Percentiles rank a stretch among this genome's conserved stretches.
Evolutionary conservation across 441 rosid species (phyloP).

Genomic region (Gossypium davidsonii): DNA sequence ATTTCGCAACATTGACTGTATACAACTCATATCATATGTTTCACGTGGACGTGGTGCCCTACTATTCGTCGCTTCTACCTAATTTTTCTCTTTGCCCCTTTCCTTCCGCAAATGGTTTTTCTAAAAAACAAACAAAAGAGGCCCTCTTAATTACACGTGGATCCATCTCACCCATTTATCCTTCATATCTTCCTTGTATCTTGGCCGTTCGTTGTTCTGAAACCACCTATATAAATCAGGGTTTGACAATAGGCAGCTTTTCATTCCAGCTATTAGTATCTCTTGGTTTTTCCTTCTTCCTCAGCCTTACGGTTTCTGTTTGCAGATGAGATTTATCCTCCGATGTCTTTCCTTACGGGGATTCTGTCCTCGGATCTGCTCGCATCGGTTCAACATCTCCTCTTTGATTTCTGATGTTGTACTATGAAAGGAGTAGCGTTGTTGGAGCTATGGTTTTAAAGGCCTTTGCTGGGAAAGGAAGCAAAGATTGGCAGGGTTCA

Average conservation of each 20-base stretch:
- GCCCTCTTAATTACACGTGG: slow-evolving; percentile 13
- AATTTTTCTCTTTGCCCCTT: background rate
- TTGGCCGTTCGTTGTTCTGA: slow-evolving; percentile 26
- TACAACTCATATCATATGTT: background rate
- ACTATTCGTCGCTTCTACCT: background rate
- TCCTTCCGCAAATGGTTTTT: background rate
- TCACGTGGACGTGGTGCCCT: background rate
- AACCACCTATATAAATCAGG: background rate
- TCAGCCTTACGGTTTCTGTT: background rate
- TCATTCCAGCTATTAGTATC: background rate
- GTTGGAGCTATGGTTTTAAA: background rate
- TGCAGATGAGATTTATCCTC: background rate
- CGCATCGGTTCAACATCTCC: slow-evolving; percentile 12
- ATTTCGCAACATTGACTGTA: background rate
- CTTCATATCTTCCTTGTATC: background rate
- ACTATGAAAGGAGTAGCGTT: slow-evolving; percentile 4
- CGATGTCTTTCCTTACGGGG: background rate
- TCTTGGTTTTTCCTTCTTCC: accelerated
- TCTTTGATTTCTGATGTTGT: background rate
- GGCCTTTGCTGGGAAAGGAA: background rate
- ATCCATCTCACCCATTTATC: slow-evolving; percentile 7
- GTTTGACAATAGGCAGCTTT: accelerated
- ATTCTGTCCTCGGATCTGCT: background rate
- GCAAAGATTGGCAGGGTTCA: background rate
- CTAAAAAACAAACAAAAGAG: background rate